A percentile compares a stretch with the other conserved stretches of the same genome.
Evolutionary conservation across 2,329 filamentous ascomycete genomes (phyloP).

Genomic region (Trichoderma sp.): DNA sequence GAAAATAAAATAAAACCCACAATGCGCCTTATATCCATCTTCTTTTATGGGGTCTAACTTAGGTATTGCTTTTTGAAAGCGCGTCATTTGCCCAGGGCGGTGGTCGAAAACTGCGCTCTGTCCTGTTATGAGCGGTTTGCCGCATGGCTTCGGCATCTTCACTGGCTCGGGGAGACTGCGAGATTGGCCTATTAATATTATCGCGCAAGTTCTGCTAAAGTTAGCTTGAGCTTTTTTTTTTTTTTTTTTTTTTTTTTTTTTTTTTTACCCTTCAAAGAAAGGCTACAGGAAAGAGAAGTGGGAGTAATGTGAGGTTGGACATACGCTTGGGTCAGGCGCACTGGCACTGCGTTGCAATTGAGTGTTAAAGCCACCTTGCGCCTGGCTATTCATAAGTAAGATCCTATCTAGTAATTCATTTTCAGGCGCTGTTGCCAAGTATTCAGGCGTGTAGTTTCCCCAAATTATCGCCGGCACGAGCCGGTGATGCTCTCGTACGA

Average conservation of each 20-base stretch:
- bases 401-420: constrained; percentile 34
- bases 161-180: constrained; percentile 21
- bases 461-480: constrained; percentile 38
- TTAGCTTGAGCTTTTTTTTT: background rate
- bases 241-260: too few species aligned
- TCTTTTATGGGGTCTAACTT: background rate
- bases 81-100: constrained; percentile 38
- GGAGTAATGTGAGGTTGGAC: constrained; percentile 22
- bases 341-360: constrained; percentile 29
- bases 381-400: constrained; percentile 32
- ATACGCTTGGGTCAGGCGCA: constrained; percentile 39
- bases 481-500: constrained; percentile 33
- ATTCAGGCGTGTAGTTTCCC: constrained; percentile 32
- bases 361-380: constrained; percentile 32
- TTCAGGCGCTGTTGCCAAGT: constrained; percentile 34
- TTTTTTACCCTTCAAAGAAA: too few species aligned
- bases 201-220: constrained; percentile 35
- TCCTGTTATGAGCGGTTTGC: constrained; percentile 36
- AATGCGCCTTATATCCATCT: background rate
- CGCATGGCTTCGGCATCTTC: constrained; percentile 40
- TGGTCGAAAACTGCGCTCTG: constrained; percentile 31
- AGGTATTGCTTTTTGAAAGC: background rate
- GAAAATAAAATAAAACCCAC: background rate
- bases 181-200: constrained; percentile 34
- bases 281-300: background rate